Conservation (phyloP, 2,329 filamentous ascomycete genomes). For the Tolypocladium amazonense region DNA sequence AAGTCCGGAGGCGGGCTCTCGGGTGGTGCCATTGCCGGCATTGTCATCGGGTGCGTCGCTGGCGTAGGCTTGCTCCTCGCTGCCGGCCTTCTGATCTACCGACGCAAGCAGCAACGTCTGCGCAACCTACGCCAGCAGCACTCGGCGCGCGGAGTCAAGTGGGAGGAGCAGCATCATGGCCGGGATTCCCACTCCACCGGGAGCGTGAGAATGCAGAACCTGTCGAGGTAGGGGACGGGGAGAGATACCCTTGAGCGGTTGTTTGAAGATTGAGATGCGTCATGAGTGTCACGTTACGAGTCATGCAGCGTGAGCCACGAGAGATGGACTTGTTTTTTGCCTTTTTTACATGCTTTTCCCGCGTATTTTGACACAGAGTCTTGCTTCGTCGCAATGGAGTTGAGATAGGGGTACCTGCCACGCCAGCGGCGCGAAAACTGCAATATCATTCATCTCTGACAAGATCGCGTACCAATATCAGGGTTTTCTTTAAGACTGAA, state of each 20-base stretch:
- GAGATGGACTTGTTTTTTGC: neutral
- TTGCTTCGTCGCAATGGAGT: neutral
- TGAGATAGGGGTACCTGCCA: neutral
- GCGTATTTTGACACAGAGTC: neutral
- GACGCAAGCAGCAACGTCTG: slow-evolving; percentile 17
- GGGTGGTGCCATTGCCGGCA: slow-evolving; percentile 63
- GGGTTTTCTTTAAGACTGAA: too few relatives aligned
- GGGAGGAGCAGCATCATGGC: slow-evolving; percentile 8
- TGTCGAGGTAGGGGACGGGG: neutral
- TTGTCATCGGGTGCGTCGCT: slow-evolving; percentile 58
- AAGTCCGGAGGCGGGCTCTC: slow-evolving; percentile 33
- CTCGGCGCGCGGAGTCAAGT: slow-evolving; percentile 12
- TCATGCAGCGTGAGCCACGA: neutral
- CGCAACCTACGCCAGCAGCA: slow-evolving; percentile 12
- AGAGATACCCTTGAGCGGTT: neutral
- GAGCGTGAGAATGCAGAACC: slow-evolving; percentile 10
- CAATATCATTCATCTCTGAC: neutral
- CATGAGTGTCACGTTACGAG: too few relatives aligned
- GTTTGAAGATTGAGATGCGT: neutral
- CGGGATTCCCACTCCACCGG: slow-evolving; percentile 9
- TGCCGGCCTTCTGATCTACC: slow-evolving; percentile 45
- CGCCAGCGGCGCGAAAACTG: neutral
- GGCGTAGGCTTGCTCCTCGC: slow-evolving; percentile 51
- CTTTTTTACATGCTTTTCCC: neutral
- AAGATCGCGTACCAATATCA: neutral